phyloP scores from a whole-genome alignment of 164 flowering plant species.

The Liquidambar formosana region DNA sequence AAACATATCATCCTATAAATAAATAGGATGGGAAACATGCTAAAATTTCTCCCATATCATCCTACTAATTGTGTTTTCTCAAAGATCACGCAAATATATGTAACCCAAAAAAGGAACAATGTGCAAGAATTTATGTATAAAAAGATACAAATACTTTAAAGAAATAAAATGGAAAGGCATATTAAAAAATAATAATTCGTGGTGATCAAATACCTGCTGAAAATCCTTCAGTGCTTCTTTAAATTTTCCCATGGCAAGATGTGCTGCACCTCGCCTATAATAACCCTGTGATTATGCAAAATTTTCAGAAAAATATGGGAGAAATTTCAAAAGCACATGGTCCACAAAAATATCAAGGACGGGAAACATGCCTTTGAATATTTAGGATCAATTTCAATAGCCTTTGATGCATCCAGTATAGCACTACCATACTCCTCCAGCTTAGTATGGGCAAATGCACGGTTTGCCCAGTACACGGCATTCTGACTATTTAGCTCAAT shows the following conservation, averaged over 20 bases:
- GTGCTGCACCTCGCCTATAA: constrained; percentile 94
- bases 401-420: constrained; percentile 86
- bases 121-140: no score
- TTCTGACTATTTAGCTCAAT: constrained; percentile 66
- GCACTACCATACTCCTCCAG: constrained; percentile 99
- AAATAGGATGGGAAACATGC: no score
- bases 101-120: no score
- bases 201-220: constrained; percentile 63
- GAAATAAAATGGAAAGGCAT: not conserved
- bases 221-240: constrained; percentile 98
- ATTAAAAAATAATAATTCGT: not conserved
- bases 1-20: no score
- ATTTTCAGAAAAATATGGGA: constrained; percentile 21
- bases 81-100: no score
- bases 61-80: no score
- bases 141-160: not conserved
- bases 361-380: constrained; percentile 75
- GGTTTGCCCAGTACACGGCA: constrained; percentile 96
- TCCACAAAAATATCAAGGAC: not conserved
- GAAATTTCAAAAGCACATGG: not conserved
- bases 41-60: no score
- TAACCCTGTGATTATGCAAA: constrained; percentile 62
- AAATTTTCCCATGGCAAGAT: constrained; percentile 96
- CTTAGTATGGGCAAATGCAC: constrained; percentile 91
- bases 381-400: constrained; percentile 85